Conservation (phyloP, 2,329 filamentous ascomycete genomes). For the Curvularia eragrostidis region DNA sequence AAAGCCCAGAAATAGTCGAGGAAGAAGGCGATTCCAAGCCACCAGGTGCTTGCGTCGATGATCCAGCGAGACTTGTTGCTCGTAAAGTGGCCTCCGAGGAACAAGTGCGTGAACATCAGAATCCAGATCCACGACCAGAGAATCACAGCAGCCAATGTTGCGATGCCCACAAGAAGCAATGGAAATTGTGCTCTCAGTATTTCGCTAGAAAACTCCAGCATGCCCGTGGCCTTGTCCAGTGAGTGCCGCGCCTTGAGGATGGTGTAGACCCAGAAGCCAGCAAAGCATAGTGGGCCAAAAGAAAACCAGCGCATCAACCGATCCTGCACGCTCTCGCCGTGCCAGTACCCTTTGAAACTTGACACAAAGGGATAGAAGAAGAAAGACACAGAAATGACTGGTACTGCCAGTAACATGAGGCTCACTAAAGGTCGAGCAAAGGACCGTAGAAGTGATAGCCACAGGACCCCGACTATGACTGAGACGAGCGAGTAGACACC, state of each 20-base stretch:
- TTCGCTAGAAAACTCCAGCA: conserved; percentile 89
- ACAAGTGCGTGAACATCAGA: conserved; percentile 93
- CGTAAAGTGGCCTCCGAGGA: conserved; percentile 86
- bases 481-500: conserved; percentile 92
- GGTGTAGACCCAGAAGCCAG: conserved; percentile 82
- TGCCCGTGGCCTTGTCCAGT: conserved; percentile 81
- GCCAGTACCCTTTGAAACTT: conserved; percentile 79
- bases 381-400: conserved; percentile 85
- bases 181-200: conserved; percentile 86
- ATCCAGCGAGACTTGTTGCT: conserved; percentile 67
- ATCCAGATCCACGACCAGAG: conserved; percentile 96
- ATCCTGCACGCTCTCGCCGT: conserved; percentile 84
- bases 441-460: conserved; percentile 86
- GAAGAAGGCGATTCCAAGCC: conserved; percentile 90
- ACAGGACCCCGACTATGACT: conserved; percentile 83
- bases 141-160: conserved; percentile 75
- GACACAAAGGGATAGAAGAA: conserved; percentile 89
- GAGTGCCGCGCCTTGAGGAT: conserved; percentile 81
- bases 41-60: conserved; percentile 89
- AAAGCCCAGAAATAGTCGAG: conserved; percentile 96
- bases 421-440: conserved; percentile 87
- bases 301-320: conserved; percentile 87
- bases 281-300: conserved; percentile 74
- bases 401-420: conserved; percentile 81
- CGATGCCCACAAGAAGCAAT: conserved; percentile 82